Conservation (phyloP, 2,329 filamentous ascomycete genomes). For the Decorospora gaudefroyi region DNA sequence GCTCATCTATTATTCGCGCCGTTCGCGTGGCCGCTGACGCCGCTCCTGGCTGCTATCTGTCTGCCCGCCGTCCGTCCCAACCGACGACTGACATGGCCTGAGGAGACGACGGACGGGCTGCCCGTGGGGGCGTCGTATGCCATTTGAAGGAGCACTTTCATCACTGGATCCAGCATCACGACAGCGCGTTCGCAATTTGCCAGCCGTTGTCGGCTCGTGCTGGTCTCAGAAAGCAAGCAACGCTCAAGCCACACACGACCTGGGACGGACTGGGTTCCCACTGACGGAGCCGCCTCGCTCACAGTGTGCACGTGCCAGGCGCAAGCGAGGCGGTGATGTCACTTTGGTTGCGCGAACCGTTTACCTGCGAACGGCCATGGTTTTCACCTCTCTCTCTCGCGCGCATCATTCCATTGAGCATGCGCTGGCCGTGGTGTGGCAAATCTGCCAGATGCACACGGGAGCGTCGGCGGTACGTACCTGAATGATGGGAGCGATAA, state of each 20-base stretch:
- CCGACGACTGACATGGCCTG: constrained; percentile 21
- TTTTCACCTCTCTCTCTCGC: neutral
- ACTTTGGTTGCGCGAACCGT: constrained; percentile 12
- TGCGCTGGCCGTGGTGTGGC: neutral
- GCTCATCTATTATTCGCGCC: constrained; percentile 4
- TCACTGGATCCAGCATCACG: constrained; percentile 9
- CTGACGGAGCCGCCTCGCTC: constrained; percentile 4
- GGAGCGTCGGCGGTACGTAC: too few relatives aligned
- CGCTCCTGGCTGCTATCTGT: constrained; percentile 7
- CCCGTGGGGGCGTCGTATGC: constrained; percentile 10
- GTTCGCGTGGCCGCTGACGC: constrained; percentile 15
- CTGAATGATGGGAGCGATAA: constrained; percentile 28
- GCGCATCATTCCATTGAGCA: neutral
- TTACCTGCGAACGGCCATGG: constrained; percentile 11
- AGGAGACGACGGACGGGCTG: constrained; percentile 6
- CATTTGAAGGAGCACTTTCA: constrained; percentile 1
- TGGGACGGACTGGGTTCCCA: constrained; percentile 1
- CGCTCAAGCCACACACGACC: constrained; percentile 22
- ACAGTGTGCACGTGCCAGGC: constrained; percentile 14
- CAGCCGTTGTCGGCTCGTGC: constrained; percentile 23
- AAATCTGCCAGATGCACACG: neutral
- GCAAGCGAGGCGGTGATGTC: constrained; percentile 24
- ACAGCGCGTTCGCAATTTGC: constrained; percentile 21
- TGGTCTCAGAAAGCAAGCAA: constrained; percentile 15
- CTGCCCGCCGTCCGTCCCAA: neutral